Evolutionary conservation across 2,329 filamentous ascomycete species (phyloP).

Genomic region (Thelonectria blattea): DNA sequence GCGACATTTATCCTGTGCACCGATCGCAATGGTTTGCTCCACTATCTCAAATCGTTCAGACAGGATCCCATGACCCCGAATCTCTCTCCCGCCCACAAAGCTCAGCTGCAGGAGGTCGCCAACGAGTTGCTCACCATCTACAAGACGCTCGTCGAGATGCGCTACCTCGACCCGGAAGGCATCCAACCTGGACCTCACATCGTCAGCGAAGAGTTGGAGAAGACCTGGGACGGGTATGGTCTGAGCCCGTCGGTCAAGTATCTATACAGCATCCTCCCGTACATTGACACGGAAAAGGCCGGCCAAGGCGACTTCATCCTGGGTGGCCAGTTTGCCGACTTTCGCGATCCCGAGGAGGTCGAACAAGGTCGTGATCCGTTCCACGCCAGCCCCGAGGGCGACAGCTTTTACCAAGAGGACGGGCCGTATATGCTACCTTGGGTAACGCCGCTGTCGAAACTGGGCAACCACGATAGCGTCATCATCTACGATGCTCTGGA

Average conservation of each 20-base stretch:
- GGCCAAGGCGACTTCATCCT: conserved; percentile 29
- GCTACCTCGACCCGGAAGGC: background rate
- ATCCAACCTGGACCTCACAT: conserved; percentile 4
- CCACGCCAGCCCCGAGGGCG: conserved; percentile 20
- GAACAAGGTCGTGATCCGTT: conserved; percentile 24
- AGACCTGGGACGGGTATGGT: background rate
- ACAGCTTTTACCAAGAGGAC: conserved; percentile 23
- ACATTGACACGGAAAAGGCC: conserved; percentile 14
- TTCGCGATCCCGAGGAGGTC: conserved; percentile 17
- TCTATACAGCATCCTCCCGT: conserved; percentile 38
- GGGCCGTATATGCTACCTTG: conserved; percentile 35
- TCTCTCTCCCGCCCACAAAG: background rate
- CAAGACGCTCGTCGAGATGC: background rate
- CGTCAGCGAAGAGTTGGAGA: background rate
- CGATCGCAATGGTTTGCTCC: background rate
- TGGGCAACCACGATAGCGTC: conserved; percentile 34
- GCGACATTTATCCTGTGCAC: background rate
- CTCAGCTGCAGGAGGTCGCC: conserved; percentile 6
- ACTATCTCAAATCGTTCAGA: background rate
- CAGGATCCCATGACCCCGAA: background rate
- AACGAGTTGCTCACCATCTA: conserved; percentile 6
- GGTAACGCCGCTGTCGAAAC: conserved; percentile 29
- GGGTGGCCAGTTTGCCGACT: conserved; percentile 30
- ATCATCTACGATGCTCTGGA: conserved; percentile 38
- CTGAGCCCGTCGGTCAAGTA: conserved; percentile 33